phyloP scores from a whole-genome alignment of 2,329 filamentous ascomycete genomes.

The Sclerotinia sclerotiorum region DNA sequence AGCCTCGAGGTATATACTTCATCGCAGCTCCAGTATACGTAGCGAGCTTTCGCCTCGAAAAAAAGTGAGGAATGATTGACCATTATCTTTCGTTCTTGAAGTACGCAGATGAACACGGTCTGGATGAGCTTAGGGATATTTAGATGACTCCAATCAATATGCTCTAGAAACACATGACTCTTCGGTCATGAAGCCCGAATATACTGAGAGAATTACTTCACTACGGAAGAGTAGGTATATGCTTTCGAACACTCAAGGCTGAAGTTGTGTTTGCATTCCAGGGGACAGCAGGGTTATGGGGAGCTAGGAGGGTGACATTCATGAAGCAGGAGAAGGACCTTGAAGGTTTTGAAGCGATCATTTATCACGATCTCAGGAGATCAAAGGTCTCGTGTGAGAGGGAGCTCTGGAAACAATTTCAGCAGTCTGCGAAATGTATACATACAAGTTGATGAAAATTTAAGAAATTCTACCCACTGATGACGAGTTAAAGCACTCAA shows the following conservation, averaged over 20 bases:
- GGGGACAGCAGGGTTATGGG: accelerated
- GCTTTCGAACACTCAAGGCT: background rate
- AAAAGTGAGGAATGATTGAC: too few relatives aligned
- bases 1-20: background rate
- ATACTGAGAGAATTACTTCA: background rate
- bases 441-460: background rate
- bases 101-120: background rate
- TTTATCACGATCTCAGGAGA: background rate
- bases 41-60: background rate
- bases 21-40: too few relatives aligned
- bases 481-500: background rate
- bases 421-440: background rate
- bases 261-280: background rate
- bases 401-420: background rate
- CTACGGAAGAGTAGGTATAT: background rate
- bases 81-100: background rate
- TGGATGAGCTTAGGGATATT: background rate
- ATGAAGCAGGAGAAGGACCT: background rate
- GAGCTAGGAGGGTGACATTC: too few relatives aligned
- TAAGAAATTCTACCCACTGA: background rate
- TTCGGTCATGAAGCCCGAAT: too few relatives aligned
- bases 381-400: too few relatives aligned
- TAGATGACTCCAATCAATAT: background rate
- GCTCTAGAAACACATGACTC: too few relatives aligned
- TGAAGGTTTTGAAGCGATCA: background rate